Base-by-base conservation (phyloP, 2,329 filamentous ascomycete species). In the Hymenoscyphus repandus region DNA sequence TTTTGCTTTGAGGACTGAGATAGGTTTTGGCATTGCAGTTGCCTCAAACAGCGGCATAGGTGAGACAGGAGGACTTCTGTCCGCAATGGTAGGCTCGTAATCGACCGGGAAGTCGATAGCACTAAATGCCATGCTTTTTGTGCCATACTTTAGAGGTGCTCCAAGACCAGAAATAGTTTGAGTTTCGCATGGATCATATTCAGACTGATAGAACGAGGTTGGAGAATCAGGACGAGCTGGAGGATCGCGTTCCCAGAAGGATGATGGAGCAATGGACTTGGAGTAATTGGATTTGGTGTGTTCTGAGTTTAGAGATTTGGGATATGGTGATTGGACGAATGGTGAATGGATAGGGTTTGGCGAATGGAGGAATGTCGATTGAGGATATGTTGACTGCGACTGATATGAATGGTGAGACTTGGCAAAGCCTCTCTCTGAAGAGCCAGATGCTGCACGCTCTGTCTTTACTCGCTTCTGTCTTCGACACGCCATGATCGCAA, bases 401-500 rank as follows among this genome's bases (percentile, higher is more conserved):
- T 27, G 22, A 27, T 27, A 27, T 27, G 22, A 42, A 42, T 42
- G 32, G 31, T 37, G 31, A 9, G 22, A 20, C 9, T 41, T 31
- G 6, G 27, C 17, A 20, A 41, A 41, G 2, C 38, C 45, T 34
- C 45, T 34, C n/a, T 22, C 31, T 17, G 47, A 43, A 12, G 40
- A 27, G 39, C 38, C 39, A 10, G 18, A 15, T 15, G 17, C 13
- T 31, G 20, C 40, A 18, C 5, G 30, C 18, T 38, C 48, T 34
- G 34, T 10, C 27, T 46, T 45, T 12, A 39, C 34, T n/a, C 27
- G 44, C 18, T 45, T 39, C n/a, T 34, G 31, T 22, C 37, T 34
- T 15, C 42, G 34, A 41, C 22, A 37, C n/a, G n/a, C 34, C 33
- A 45, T 38, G 6, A 50, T 15, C 18, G 47, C 27, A 5, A 67